A percentile compares a stretch with the other conserved stretches of the same genome.
These are phyloP conservation scores for Phanerodontia chrysosporium DNA, from an alignment of 768 basidiomycete genomes.

Conservation along the genomic window DNA sequence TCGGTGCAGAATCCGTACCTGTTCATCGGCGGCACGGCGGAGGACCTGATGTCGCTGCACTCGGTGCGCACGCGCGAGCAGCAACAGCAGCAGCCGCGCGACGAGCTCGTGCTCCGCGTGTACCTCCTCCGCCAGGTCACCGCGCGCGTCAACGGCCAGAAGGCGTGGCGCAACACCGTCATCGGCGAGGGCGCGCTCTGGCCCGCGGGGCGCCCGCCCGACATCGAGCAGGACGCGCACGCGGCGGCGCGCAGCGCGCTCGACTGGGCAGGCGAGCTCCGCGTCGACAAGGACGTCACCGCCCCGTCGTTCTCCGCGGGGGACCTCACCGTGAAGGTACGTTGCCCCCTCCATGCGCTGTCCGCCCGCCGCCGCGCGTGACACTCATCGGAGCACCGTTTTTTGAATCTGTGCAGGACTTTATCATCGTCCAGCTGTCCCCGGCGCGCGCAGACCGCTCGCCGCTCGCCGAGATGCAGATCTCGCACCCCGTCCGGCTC, in stretches of 20 bases:
- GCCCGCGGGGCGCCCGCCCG: slow-evolving; percentile 35
- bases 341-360: too few species aligned
- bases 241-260: slow-evolving; percentile 33
- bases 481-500: slow-evolving; percentile 50
- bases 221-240: background rate
- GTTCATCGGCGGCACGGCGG: background rate
- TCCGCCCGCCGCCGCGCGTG: slow-evolving; percentile 4
- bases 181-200: slow-evolving; percentile 48
- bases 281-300: slow-evolving; percentile 32
- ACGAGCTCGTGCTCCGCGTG: slow-evolving; percentile 35
- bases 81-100: too few species aligned
- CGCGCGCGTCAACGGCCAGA: slow-evolving; percentile 32
- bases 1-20: slow-evolving; percentile 1
- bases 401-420: slow-evolving; percentile 49
- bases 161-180: slow-evolving; percentile 34
- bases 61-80: background rate
- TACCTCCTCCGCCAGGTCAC: slow-evolving; percentile 48
- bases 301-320: slow-evolving; percentile 44
- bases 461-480: slow-evolving; percentile 33
- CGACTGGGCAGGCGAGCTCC: slow-evolving; percentile 60
- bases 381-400: slow-evolving; percentile 17
- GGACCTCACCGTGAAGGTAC: slow-evolving; percentile 39
- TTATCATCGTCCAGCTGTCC: slow-evolving; percentile 45
- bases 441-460: slow-evolving; percentile 33
- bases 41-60: background rate